Evolutionary conservation across 1,139 yeast genomes (phyloP).

Genomic region (Suhomyces wounanorum): DNA sequence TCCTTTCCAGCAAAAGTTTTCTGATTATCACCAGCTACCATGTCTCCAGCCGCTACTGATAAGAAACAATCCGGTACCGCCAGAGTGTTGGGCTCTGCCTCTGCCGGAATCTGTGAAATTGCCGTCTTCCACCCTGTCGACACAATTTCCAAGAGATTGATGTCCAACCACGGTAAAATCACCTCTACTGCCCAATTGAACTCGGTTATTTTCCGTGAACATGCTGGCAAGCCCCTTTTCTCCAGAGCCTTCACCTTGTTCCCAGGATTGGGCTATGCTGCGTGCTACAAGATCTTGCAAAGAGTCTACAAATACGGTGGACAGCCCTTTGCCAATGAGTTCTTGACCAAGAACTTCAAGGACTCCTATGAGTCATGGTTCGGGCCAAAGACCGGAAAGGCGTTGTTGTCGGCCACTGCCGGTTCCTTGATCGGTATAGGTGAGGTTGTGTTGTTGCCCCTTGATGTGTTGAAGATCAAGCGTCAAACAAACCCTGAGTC

Average conservation of each 20-base stretch:
- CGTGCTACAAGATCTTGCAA: slow-evolving; percentile 93
- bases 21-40: slow-evolving; percentile 16
- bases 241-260: slow-evolving; percentile 79
- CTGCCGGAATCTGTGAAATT: slow-evolving; percentile 96
- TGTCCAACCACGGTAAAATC: slow-evolving; percentile 87
- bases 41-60: slow-evolving; percentile 63
- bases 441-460: slow-evolving; percentile 91
- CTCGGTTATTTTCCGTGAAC: slow-evolving; percentile 81
- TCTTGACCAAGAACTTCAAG: slow-evolving; percentile 73
- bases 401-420: slow-evolving; percentile 93
- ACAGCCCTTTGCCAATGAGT: slow-evolving; percentile 97
- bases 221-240: slow-evolving; percentile 70
- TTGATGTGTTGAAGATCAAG: slow-evolving; percentile 95
- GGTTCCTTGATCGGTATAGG: slow-evolving; percentile 98
- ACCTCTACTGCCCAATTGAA: slow-evolving; percentile 68
- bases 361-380: slow-evolving; percentile 69
- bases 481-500: slow-evolving; percentile 99
- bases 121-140: slow-evolving; percentile 99
- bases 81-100: slow-evolving; percentile 92
- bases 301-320: slow-evolving; percentile 99
- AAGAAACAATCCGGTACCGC: slow-evolving; percentile 89
- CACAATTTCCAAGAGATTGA: slow-evolving; percentile 94
- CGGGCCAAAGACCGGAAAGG: slow-evolving; percentile 96
- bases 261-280: slow-evolving; percentile 99
- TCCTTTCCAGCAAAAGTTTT: slow-evolving; percentile 7